Evolutionary conservation across 768 basidiomycete genomes (phyloP), one percentile per base, ranked within the genome.

Genomic region (Pisolithus tinctorius): DNA sequence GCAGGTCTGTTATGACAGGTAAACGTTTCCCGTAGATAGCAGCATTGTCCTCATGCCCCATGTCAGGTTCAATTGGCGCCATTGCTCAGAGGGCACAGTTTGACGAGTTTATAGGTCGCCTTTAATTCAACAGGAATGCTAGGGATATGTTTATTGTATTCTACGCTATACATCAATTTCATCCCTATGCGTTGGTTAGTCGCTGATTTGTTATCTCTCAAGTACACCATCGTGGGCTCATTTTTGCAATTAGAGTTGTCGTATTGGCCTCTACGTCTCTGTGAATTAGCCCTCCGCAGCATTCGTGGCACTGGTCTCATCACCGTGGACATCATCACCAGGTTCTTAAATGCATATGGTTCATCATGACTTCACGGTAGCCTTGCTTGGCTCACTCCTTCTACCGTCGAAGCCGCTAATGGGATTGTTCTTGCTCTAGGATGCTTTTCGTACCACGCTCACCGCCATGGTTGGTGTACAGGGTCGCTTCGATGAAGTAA

Each of bases 41-140:
- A 3, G 4, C 11, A 13, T 31, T 26, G 25, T 26, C 44, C 50
- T 14, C 11, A 44, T 48, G 25, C 30, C 20, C 45, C 13, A 17
- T 14, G 11, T 40, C 17, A 64, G 64, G 59, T 34, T 64, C 66
- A 8, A 72, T 76, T 17, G 78, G 75, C 1, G 71, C 76, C 30
- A 62, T 78, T 27, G 76, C 69, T 2, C 69, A 73, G 34, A 79
- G 78, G 79, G 52, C 65, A 2, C 69, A 74, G 20, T 78, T 80
- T 56, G 53, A 62, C 46, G 26, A 53, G 6, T 66, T 67, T 14
- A 75, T 77, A 54, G 68, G 69, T 14, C 46, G 47, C 25, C 60
- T 75, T 11, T 63, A 20, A 20, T 20, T 1, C 66, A 10, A 66
- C 74, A 0, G 62, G 68, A 7, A 51, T 71, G 39, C 71, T 75